Evolutionary conservation across 2,329 filamentous ascomycete genomes (phyloP).

Genomic region (Rasamsonia emersonii): DNA sequence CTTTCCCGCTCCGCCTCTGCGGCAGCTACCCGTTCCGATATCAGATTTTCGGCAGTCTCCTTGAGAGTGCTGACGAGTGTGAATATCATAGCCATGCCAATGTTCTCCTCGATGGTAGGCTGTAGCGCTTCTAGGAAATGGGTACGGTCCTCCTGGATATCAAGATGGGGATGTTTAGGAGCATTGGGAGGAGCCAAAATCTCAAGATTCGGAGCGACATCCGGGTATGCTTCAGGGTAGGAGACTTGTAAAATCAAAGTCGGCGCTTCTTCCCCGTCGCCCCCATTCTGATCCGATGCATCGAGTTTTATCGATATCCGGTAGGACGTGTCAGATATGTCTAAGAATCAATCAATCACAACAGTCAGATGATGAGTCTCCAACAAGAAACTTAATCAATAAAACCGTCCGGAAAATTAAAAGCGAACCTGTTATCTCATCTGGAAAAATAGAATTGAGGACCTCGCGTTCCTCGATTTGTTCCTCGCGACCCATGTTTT

Average conservation of each 20-base stretch:
- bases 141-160: slow-evolving; percentile 70
- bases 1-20: slow-evolving; percentile 46
- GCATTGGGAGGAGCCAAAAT: slow-evolving; percentile 65
- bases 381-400: slow-evolving; percentile 1
- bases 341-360: slow-evolving; percentile 37
- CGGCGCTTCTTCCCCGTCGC: slow-evolving; percentile 53
- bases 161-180: slow-evolving; percentile 62
- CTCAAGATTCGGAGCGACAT: slow-evolving; percentile 75
- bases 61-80: slow-evolving; percentile 80
- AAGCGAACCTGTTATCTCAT: slow-evolving; percentile 77
- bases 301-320: slow-evolving; percentile 81
- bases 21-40: slow-evolving; percentile 62
- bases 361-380: slow-evolving; percentile 9
- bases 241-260: slow-evolving; percentile 73
- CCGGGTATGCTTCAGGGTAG: slow-evolving; percentile 86
- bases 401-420: too few relatives aligned
- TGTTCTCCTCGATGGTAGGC: slow-evolving; percentile 76
- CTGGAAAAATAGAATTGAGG: slow-evolving; percentile 94
- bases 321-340: slow-evolving; percentile 84
- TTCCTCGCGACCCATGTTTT: slow-evolving; percentile 58
- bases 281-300: slow-evolving; percentile 56
- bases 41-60: slow-evolving; percentile 79
- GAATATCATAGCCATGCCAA: slow-evolving; percentile 98
- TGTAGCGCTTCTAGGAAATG: slow-evolving; percentile 61
- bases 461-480: slow-evolving; percentile 95